Conservation (phyloP, 805 yeast species). For the Clavispora asparagi region DNA sequence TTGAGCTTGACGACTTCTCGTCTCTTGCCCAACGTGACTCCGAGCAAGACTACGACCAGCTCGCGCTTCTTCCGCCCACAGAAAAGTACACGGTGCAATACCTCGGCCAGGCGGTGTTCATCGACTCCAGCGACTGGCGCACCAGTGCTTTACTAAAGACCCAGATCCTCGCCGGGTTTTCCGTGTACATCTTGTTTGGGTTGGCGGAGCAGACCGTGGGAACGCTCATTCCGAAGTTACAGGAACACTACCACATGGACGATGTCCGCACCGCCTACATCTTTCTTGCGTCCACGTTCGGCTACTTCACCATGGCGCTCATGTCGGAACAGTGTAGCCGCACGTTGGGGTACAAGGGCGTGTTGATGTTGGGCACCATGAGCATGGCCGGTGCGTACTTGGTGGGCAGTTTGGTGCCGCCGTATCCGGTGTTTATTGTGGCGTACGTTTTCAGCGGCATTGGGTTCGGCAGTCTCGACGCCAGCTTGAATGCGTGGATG, state of each 20-base stretch:
- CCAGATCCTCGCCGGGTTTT: constrained; percentile 39
- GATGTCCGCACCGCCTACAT: constrained; percentile 46
- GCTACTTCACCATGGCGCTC: constrained; percentile 52
- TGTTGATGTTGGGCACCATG: constrained; percentile 29
- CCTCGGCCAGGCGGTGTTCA: constrained; percentile 21
- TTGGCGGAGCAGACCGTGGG: constrained; percentile 60
- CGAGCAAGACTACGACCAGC: constrained; percentile 3
- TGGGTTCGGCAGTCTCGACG: constrained; percentile 54
- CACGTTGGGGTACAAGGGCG: constrained; percentile 45
- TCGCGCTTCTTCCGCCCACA: constrained; percentile 7
- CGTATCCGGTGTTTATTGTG: constrained; percentile 34
- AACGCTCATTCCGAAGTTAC: constrained; percentile 49
- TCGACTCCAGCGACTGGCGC: constrained; percentile 39
- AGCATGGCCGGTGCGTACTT: constrained; percentile 35
- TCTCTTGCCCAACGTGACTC: not conserved
- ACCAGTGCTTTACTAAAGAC: constrained; percentile 31
- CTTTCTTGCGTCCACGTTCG: constrained; percentile 48
- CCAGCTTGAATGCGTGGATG: constrained; percentile 50
- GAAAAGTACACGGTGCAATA: constrained; percentile 15
- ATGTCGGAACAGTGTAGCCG: constrained; percentile 39
- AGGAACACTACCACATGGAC: constrained; percentile 42
- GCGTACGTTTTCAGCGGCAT: constrained; percentile 44
- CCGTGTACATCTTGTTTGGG: constrained; percentile 45
- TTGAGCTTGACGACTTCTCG: constrained; percentile 3
- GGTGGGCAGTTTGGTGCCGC: constrained; percentile 36